Evolutionary conservation across 2,329 filamentous ascomycete species (phyloP), one percentile per base, ranked within the genome.

Genomic region (Aspergillus vadensis): DNA sequence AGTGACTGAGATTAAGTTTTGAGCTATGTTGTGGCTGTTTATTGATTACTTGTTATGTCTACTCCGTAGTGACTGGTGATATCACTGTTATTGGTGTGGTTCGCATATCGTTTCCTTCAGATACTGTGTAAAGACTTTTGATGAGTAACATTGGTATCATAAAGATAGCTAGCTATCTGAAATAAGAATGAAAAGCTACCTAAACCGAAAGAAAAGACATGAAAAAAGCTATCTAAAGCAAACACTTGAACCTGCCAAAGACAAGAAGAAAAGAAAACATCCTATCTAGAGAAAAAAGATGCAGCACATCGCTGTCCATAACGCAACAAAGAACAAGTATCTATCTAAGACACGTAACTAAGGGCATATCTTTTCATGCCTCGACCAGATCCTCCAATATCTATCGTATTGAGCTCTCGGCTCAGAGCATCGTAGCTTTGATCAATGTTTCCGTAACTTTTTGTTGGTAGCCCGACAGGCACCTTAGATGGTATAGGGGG

Each of bases 391-490:
- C 32, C 32, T 36, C 32, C 81, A 58, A 83, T 81, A 60, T 83
- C 80, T 62, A 83, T 82, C 6, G 74, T 76, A 60, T 77, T 82
- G 65, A 88, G 76, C 71, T 88, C 86, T 36, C 85, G 76, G 55
- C 83, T 86, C 51, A 88, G 72, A 5, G 85, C 83, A 61, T 79
- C 80, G 76, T 62, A 70, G 70, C 65, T 76, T 67, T 57, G 69
- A 60, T 52, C 59, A 60, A 69, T 65, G 12, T 72, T 69, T 5
- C 69, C 67, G 41, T 74, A 74, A 63, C 60, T 70, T 47, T 71
- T 72, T 41, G 58, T 70, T 25, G 66, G 73, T 27, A 68, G 69
- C 14, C 66, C 69, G 8, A 80, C 72, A 2, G 79, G 78, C 1
- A 80, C 73, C 61, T 80, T 81, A 8, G 72, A 72, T 0, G 79